Conservation (phyloP, 495 filamentous ascomycete genomes). For the Penicillium steckii region DNA sequence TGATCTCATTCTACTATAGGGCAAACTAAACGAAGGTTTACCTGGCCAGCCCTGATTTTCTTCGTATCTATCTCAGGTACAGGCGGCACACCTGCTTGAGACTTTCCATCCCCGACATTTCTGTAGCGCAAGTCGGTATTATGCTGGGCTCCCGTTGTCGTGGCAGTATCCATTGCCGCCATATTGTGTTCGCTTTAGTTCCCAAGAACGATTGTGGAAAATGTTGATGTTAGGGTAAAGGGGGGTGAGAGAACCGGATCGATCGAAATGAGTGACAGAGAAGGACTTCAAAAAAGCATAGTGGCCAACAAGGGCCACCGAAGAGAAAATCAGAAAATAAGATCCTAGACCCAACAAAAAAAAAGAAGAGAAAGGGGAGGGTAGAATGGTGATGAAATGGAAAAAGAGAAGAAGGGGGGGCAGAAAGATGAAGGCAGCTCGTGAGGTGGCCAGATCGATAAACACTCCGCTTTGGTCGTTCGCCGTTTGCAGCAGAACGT, state of each 20-base stretch:
- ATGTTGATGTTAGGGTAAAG: not conserved
- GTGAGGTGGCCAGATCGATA: conserved; percentile 21
- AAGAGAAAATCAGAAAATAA: too few relatives aligned
- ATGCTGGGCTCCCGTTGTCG: conserved; percentile 65
- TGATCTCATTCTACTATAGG: not conserved
- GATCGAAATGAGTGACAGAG: conserved; percentile 2
- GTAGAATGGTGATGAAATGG: not conserved
- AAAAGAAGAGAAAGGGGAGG: not conserved
- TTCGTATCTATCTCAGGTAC: conserved; percentile 56
- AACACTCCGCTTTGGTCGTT: conserved; percentile 18
- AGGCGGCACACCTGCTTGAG: conserved; percentile 28
- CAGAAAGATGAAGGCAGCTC: conserved; percentile 2
- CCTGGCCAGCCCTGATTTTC: conserved; percentile 50
- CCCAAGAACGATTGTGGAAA: not conserved
- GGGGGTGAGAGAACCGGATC: not conserved
- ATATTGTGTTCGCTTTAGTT: conserved; percentile 20
- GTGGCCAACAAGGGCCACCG: conserved; percentile 1
- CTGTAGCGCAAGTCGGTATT: conserved; percentile 71
- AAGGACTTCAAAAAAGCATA: conserved; percentile 9
- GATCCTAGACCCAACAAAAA: too few relatives aligned
- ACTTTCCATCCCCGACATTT: conserved; percentile 57
- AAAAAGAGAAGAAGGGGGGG: conserved; percentile 3
- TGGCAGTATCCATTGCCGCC: conserved; percentile 34
- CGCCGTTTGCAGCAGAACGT: too few relatives aligned
- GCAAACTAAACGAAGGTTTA: conserved; percentile 12